A percentile compares a stretch with the other conserved stretches of the same genome.
phyloP scores from a whole-genome alignment of 371 early-diverging fungal species.

The Thermomucor indicae-seudaticae region DNA sequence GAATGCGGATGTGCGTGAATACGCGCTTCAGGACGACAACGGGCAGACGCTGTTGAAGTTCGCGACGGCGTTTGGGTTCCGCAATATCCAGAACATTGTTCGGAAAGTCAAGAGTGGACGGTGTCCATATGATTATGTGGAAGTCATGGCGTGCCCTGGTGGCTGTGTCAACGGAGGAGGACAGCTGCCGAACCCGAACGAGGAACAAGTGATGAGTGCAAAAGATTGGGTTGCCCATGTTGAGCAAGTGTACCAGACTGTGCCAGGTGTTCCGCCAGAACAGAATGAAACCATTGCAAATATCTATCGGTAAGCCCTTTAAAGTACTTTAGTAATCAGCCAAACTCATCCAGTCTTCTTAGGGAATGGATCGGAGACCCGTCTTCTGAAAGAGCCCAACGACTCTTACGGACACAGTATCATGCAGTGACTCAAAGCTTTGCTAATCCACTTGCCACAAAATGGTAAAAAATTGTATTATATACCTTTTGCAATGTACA shows the following conservation, averaged over 20 bases:
- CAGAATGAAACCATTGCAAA: constrained; percentile 47
- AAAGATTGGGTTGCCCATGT: constrained; percentile 60
- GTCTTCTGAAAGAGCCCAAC: constrained; percentile 38
- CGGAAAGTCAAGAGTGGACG: constrained; percentile 76
- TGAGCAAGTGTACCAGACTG: constrained; percentile 53
- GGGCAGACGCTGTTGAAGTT: constrained; percentile 63
- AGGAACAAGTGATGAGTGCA: constrained; percentile 41
- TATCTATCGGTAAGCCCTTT: constrained; percentile 54
- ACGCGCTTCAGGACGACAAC: constrained; percentile 45
- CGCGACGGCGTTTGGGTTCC: constrained; percentile 91
- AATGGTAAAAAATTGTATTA: too few species aligned
- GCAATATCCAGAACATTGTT: constrained; percentile 94
- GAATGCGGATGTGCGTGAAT: constrained; percentile 81
- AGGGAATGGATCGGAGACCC: constrained; percentile 48
- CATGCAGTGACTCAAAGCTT: constrained; percentile 68
- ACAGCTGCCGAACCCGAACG: constrained; percentile 55
- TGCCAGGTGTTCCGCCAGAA: constrained; percentile 49
- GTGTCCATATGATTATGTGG: constrained; percentile 82
- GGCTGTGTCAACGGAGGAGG: constrained; percentile 93
- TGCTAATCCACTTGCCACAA: constrained; percentile 65
- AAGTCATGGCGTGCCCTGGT: constrained; percentile 97
- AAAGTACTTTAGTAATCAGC: not conserved
- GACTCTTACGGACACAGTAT: constrained; percentile 71
- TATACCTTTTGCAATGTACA: too few species aligned
- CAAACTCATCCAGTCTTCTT: not conserved